Evolutionary conservation across 192 early-diverging fungal species (phyloP), one percentile per base, ranked within the genome.

Genomic region (Diversispora epigaea): DNA sequence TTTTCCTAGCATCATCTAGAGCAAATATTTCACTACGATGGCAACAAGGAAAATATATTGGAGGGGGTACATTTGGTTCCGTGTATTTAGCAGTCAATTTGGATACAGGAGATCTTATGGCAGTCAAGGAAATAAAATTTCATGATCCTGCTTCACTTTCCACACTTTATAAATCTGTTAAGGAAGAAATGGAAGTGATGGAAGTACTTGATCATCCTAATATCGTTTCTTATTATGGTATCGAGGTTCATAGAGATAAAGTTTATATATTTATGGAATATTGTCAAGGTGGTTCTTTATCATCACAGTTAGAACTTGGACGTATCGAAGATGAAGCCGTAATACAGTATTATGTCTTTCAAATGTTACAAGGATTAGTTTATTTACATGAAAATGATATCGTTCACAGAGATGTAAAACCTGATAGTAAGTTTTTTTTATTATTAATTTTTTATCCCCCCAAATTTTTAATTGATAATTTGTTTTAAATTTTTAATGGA

Each of bases 211-310:
- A 92, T 76, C 94, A 96, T 73, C 89, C 89, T 15, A 96, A 96
- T 80, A 93, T 96, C 77, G 92, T 96, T 44, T 86, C 89, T 49
- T 96, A 96, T 79, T 93, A 91, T 77, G 94, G 93, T 9, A 93
- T 95, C 68, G 95, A 96, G 77, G 94, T 96, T 22, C 94, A 93
- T 77, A 86, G 94, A 71, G 94, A 96, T 68, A 93, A 90, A 78
- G 91, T 95, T 10, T 91, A 89, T 58, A 84, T 94, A 60, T 96
- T 96, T 79, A 96, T 96, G 95, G 95, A 96, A 81, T 91, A 93
- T 72, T 95, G 93, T 77, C 85, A 90, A 55, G 86, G 89, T 44
- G 92, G 93, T 43, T 90, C 89, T 75, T 77, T 96, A 61, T 86
- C 89, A 1, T 82, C 85, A 57, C 69, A 94, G 32, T 78, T 96